Evolutionary conservation across 768 basidiomycete species (phyloP), one percentile per base, ranked within the genome.

Genomic region (Tricholoma matsutake): DNA sequence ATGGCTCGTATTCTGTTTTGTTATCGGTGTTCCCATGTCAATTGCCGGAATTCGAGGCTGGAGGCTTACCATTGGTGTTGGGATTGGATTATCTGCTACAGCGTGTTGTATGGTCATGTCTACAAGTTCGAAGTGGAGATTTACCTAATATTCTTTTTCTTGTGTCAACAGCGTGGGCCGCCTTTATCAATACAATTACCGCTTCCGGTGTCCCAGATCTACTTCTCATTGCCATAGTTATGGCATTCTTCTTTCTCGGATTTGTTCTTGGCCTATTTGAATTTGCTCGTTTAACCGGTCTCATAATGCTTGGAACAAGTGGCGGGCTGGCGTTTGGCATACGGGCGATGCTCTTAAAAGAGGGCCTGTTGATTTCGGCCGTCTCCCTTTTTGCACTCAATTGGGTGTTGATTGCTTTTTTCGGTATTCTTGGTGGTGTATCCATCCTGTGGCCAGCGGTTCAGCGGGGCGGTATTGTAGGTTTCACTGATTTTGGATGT

Each of bases 271-370:
- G 88, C 0, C 58, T 81, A n/a, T 78, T 87, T 56, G 76, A 83
- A 37, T 67, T 86, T 60, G 79, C 79, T 18, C 79, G 81, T 8
- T 59, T 77, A n/a, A 70, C 76, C 6, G 86, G 81, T 1, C 78
- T 85, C 14, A 68, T 75, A 2, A 63, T 76, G 25, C 69, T 88
- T 0, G 80, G 83, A 9, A 63, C 81, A n/a, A 71, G 76, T 4
- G 86, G 86, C 9, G 88, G 88, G 7, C 58, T 86, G 2, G 78
- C 87, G 2, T 71, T 86, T 22, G 86, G 84, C 10, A 72, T 85
- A 11, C 82, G 87, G 20, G 70, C 86, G 41, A 68, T 81, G 22
- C 71, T 89, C 16, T 58, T 89, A 53, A 79, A 80, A 32, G 67
- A 71, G 2, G 81, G 78, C 3, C 73, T 89, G 37, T 74, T 89